Conservation (phyloP, 2,329 filamentous ascomycete genomes). For the Cadophora luteo-olivacea region DNA sequence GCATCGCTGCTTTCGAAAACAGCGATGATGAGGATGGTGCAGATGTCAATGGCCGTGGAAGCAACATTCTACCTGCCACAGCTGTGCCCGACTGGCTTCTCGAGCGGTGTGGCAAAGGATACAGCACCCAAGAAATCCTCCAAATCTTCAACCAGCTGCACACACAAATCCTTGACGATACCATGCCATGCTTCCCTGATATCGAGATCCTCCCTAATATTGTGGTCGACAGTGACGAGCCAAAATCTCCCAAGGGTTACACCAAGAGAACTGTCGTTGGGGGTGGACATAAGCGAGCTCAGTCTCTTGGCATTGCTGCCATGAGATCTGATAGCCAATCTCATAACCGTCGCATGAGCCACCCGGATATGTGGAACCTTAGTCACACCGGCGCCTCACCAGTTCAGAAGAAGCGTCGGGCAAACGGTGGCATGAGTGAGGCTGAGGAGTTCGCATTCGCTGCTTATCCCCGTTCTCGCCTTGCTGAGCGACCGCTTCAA, state of each 20-base stretch:
- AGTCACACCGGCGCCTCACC: slow-evolving; percentile 26
- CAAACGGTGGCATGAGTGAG: slow-evolving; percentile 26
- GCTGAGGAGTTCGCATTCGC: not conserved
- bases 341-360: slow-evolving; percentile 32
- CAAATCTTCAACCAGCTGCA: slow-evolving; percentile 47
- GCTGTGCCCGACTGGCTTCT: slow-evolving; percentile 45
- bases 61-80: slow-evolving; percentile 37
- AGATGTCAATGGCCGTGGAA: slow-evolving; percentile 30
- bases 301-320: slow-evolving; percentile 40
- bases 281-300: slow-evolving; percentile 42
- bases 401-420: slow-evolving; percentile 37
- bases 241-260: slow-evolving; percentile 42
- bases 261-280: slow-evolving; percentile 33
- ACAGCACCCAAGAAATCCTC: slow-evolving; percentile 46
- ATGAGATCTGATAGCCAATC: slow-evolving; percentile 28
- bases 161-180: slow-evolving; percentile 45
- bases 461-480: slow-evolving; percentile 16
- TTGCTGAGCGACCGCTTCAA: slow-evolving; percentile 20
- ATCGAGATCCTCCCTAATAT: slow-evolving; percentile 50
- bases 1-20: slow-evolving; percentile 34
- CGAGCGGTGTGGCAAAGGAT: slow-evolving; percentile 42
- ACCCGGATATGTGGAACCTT: slow-evolving; percentile 28
- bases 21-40: slow-evolving; percentile 39
- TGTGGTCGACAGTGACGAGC: slow-evolving; percentile 38
- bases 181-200: slow-evolving; percentile 47